Base-by-base conservation (phyloP, 75 land plant species). In the Picea glauca region DNA sequence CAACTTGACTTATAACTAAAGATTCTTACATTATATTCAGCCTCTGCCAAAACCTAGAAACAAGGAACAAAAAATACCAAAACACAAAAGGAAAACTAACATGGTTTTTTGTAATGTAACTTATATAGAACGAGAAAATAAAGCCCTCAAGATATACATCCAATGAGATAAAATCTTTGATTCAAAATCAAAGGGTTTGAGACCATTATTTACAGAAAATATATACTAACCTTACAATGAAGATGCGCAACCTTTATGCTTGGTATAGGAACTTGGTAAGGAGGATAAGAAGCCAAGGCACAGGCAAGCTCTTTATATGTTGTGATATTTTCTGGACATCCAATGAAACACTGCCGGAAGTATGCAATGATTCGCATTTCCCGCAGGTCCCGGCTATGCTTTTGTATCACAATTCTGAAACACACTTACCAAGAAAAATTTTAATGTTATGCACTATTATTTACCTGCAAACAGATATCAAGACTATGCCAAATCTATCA, bases 251-350 rank as follows among this genome's bases (percentile, higher is more conserved):
- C 88, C 68, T 86, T 85, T 58, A 94, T 76, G n/a, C 78, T 82
- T 59, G 87, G 82, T 18, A 92, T 63, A 40, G 90, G 74, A 35
- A 94, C 83, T 81, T 86, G 85, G 80, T 91, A 93, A 60, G 96
- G 96, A 78, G 90, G 85, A 60, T 84, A 85, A 72, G 87, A 83
- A 61, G 91, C 83, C 79, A 91, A 74, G 30, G 91, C 91, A 81
- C 60, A 76, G 21, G 93, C 91, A 78, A 93, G 91, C 77, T 93
- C 95, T 83, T 87, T 93, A 70, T 87, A 82, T 66, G 86, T 89
- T 35, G 76, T 78, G 50, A 93, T 82, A 76, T 60, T 83, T 78
- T 73, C 23, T 43, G 85, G 54, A 60, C 84, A 82, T 2, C 88
- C 72, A 20, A 58, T 81, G 78, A 93, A 83, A 76, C 89, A 88